Conservation (phyloP, 2,329 filamentous ascomycete species). For the Cordyceps tenuipes region DNA sequence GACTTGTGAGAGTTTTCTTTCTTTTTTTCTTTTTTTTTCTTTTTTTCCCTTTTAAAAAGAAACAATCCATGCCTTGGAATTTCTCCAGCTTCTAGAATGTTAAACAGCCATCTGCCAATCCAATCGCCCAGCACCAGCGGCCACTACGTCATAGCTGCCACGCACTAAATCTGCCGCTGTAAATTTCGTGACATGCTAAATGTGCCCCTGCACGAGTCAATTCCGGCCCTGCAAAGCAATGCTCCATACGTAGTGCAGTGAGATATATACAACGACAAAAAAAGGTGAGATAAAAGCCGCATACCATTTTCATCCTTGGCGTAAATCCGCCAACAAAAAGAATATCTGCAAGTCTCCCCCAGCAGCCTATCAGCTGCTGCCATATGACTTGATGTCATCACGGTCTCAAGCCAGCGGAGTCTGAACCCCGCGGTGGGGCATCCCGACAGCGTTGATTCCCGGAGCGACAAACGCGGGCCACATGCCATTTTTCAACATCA, state of each 20-base stretch:
- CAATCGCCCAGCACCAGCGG: no score
- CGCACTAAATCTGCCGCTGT: not conserved
- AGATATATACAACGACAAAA: not conserved
- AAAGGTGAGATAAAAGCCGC: not conserved
- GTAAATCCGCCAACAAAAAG: not conserved
- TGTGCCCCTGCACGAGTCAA: not conserved
- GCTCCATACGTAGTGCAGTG: not conserved
- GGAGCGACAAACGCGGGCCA: not conserved
- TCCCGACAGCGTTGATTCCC: not conserved
- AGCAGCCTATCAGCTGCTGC: conserved; percentile 2
- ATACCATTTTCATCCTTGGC: not conserved
- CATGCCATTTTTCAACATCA: not conserved
- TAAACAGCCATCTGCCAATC: no score
- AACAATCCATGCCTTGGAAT: no score
- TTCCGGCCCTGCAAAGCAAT: not conserved
- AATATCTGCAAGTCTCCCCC: conserved; percentile 5
- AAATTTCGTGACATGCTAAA: no score
- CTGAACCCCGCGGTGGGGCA: conserved; percentile 10
- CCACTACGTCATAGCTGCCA: not conserved
- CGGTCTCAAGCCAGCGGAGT: not conserved
- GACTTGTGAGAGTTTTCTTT: no score
- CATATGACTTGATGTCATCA: conserved; percentile 6
- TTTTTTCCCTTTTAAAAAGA: no score
- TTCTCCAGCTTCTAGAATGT: no score
- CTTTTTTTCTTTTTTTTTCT: no score